Evolutionary conservation across 192 early-diverging fungal genomes (phyloP).

Genomic region (Entomortierella chlamydospora): DNA sequence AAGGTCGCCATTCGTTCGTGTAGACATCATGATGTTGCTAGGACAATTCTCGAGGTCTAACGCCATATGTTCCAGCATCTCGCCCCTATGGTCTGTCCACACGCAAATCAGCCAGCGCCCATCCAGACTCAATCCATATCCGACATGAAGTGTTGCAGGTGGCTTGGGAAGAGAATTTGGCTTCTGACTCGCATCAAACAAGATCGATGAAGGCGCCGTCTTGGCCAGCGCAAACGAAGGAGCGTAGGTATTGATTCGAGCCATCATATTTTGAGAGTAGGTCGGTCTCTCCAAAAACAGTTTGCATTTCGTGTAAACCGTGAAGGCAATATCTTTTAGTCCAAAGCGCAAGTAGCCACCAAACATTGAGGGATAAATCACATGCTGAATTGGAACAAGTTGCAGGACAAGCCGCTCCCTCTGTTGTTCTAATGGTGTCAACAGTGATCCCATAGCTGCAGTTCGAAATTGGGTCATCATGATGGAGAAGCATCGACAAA

Average conservation of each 20-base stretch:
- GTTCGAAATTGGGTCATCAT: slow-evolving; percentile 57
- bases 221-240: slow-evolving; percentile 63
- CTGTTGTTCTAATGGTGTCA: slow-evolving; percentile 50
- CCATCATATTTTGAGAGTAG: slow-evolving; percentile 21
- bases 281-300: slow-evolving; percentile 53
- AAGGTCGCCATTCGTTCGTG: not conserved
- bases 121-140: slow-evolving; percentile 63
- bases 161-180: slow-evolving; percentile 53
- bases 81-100: slow-evolving; percentile 65
- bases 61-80: slow-evolving; percentile 58
- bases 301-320: slow-evolving; percentile 64
- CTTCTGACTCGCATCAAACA: slow-evolving; percentile 50
- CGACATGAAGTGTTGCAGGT: slow-evolving; percentile 59
- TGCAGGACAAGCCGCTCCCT: slow-evolving; percentile 60
- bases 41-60: slow-evolving; percentile 31
- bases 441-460: slow-evolving; percentile 24
- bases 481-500: slow-evolving; percentile 62
- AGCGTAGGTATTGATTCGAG: slow-evolving; percentile 56
- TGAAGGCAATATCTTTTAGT: slow-evolving; percentile 63
- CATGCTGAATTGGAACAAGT: slow-evolving; percentile 63
- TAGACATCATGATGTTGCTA: not conserved
- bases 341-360: slow-evolving; percentile 64
- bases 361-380: slow-evolving; percentile 59
- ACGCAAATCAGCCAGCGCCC: slow-evolving; percentile 62
- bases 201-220: slow-evolving; percentile 49